Base-by-base conservation (phyloP, 805 yeast genomes). In the Pichia membranifaciens region DNA sequence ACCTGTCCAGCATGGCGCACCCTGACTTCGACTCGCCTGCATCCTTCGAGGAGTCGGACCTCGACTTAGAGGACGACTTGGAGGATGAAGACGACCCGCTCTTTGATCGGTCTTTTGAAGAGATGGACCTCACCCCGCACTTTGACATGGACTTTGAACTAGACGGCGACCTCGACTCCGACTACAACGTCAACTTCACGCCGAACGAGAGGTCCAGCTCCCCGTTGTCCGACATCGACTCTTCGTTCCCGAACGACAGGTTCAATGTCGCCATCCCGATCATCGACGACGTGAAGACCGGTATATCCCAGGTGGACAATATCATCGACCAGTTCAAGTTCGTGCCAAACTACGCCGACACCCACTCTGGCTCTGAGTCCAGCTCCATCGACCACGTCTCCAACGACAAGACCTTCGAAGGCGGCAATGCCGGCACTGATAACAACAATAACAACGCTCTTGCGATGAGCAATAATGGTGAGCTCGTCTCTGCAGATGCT, bases 1-100 rank as follows among this genome's bases (percentile, higher is more conserved):
- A 44, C 38, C 31, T 44, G 7, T 43, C 38, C 16, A 29, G 35
- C 5, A 43, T 43, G 45, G 45, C 39, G 18, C 40, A 43, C 25
- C 41, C 45, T 12, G 13, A 17, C 21, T 43, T 43, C 29, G 29
- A 18, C 15, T 31, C 38, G 10, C 10, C 34, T 25, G 13, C 22
- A 17, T n/a, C 16, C 36, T 31, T 13, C 29, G 45, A 42, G 25
- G 33, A 34, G 20, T 15, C 8, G 20, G 22, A 34, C 20, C 10
- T 25, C 10, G 36, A n/a, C 13, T 6, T 8, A 33, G 36, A 33
- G 36, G 36, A 33, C n/a, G 15, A 9, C 8, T 10, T 18, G 2
- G 25, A 21, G 13, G 22, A 7, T 21, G 23, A 3, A 21, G 3
- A 17, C 21, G 13, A 12, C 22, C 23, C 23, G 20, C 16, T 17